These are phyloP conservation scores for Yamadazyma nakazawae DNA, from an alignment of 805 yeast genomes.

Conservation along the genomic window DNA sequence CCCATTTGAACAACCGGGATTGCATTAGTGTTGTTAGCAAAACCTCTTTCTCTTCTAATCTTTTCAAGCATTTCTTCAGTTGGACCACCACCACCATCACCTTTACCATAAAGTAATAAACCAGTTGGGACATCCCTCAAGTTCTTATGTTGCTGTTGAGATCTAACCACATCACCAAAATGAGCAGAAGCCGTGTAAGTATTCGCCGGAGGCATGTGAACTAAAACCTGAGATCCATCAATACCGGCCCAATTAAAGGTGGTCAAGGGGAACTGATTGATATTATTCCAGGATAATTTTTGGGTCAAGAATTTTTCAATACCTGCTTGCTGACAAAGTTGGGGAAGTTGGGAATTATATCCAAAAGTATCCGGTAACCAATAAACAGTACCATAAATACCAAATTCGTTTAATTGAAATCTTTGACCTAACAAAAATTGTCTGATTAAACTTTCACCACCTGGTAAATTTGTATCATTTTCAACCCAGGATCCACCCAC, in stretches of 20 bases:
- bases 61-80: slow-evolving; percentile 90
- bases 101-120: slow-evolving; percentile 81
- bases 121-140: slow-evolving; percentile 78
- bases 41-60: slow-evolving; percentile 85
- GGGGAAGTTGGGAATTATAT: slow-evolving; percentile 93
- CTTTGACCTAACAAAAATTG: slow-evolving; percentile 91
- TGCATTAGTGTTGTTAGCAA: slow-evolving; percentile 79
- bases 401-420: slow-evolving; percentile 77
- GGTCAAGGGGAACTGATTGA: slow-evolving; percentile 82
- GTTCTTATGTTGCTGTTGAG: slow-evolving; percentile 79
- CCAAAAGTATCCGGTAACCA: slow-evolving; percentile 99
- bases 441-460: slow-evolving; percentile 85
- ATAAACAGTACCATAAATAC: slow-evolving; percentile 66
- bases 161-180: slow-evolving; percentile 86
- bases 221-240: slow-evolving; percentile 88
- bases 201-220: slow-evolving; percentile 97
- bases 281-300: slow-evolving; percentile 94
- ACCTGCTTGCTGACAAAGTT: slow-evolving; percentile 82
- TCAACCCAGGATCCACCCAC: slow-evolving; percentile 99
- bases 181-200: slow-evolving; percentile 93
- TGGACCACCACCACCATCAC: slow-evolving; percentile 99
- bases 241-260: slow-evolving; percentile 95
- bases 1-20: slow-evolving; percentile 84
- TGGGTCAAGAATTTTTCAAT: slow-evolving; percentile 86
- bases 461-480: slow-evolving; percentile 93